Base-by-base conservation (phyloP, 257 asterid genomes). In the Gentiana straminea region DNA sequence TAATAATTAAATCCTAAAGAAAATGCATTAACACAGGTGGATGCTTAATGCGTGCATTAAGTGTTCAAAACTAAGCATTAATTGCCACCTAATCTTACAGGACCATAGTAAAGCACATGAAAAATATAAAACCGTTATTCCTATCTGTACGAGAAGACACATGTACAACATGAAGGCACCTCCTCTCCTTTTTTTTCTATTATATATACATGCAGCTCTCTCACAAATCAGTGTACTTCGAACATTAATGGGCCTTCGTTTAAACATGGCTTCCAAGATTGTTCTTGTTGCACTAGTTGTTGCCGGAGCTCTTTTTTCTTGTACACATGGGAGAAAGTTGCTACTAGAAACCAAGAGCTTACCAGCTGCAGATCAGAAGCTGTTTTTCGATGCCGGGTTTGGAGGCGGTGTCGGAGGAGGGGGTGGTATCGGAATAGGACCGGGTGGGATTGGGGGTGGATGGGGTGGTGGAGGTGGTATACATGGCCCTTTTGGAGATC, bases 41-140 rank as follows among this genome's bases (percentile, higher is more conserved):
- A 33, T 52, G 38, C 13, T 54, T 54, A 54, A 54, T 54, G 58
- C 58, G n/a, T 54, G 13, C 57, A 52, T 52, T 54, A 54, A 54
- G 24, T 24, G 24, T 24, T 24, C 24, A 0, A 33, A 33, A 9
- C 12, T 52, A 52, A 34, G 58, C 58, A 54, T 54, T 54, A 35
- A 54, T 54, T 54, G 12, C 37, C 45, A 34, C 8, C 24, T 1
- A 35, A 33, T 8, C 43, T 11, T 53, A 11, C 34, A 53, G 7
- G 58, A 24, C 24, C 24, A 24, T 24, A 0, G 24, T 24, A 24
- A 24, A 24, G 24, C 24, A 24, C 24, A 24, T 24, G 24, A 0
- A 24, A 24, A 24, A 24, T 24, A 24, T 24, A 24, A 24, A 24
- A 24, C 24, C 24, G 24, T 24, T 24, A 24, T 24, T 24, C 24